Conservation (phyloP, 139 green algal species). For the Chlorella sp. region DNA sequence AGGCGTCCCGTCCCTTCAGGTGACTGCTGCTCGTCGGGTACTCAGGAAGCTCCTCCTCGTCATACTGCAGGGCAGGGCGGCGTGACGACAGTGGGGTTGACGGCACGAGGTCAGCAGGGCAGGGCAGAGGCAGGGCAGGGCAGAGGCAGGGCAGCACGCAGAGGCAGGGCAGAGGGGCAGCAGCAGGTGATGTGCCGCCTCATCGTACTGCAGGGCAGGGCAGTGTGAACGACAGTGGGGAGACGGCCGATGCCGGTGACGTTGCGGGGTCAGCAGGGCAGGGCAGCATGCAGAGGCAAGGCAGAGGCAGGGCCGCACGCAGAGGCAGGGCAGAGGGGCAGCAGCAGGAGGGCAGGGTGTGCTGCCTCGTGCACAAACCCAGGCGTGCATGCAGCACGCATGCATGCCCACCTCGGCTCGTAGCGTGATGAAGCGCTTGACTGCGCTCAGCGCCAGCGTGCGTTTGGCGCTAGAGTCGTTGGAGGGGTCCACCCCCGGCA, state of each 20-base stretch:
- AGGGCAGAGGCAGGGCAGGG: background rate
- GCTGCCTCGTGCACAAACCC: background rate
- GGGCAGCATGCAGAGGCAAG: too few relatives aligned
- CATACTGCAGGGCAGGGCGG: too few relatives aligned
- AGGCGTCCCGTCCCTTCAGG: constrained; percentile 21
- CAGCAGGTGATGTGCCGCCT: background rate
- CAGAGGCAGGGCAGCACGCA: too few relatives aligned
- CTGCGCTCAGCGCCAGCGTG: constrained; percentile 18
- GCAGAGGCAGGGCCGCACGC: background rate
- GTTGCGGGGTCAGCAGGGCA: background rate
- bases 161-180: too few relatives aligned
- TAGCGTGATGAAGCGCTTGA: constrained; percentile 39
- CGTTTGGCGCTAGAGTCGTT: background rate
- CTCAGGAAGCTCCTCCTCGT: background rate
- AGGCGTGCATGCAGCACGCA: background rate
- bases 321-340: background rate
- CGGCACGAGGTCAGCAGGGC: background rate
- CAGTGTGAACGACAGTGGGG: too few relatives aligned
- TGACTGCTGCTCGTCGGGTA: constrained; percentile 17
- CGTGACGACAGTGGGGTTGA: too few relatives aligned
- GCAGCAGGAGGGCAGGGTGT: background rate
- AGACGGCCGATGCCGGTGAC: too few relatives aligned
- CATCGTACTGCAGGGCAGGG: too few relatives aligned
- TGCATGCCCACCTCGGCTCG: constrained; percentile 1
- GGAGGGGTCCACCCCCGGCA: constrained; percentile 33